Percentiles rank a stretch among this genome's conserved stretches.
Evolutionary conservation across 2,329 filamentous ascomycete species (phyloP).

Genomic region (Clarireedia hainanense): DNA sequence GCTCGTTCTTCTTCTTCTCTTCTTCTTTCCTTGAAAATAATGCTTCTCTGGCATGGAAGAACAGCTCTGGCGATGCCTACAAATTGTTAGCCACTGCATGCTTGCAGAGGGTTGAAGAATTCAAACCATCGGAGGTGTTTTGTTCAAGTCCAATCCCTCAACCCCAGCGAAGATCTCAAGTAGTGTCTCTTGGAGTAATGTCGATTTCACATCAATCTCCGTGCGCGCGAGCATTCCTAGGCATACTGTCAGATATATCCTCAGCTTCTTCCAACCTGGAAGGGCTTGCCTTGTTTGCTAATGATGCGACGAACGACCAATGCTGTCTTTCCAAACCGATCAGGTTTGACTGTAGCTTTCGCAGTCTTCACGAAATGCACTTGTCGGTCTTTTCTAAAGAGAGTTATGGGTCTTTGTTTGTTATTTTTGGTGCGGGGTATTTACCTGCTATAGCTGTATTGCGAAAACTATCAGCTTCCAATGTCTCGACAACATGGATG

Average conservation of each 20-base stretch:
- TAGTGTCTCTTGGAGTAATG: not conserved
- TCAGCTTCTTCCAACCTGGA: not conserved
- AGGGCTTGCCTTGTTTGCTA: not conserved
- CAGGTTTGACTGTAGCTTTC: not conserved
- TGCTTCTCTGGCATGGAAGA: not conserved
- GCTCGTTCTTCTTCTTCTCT: not conserved
- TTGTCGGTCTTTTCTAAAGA: conserved; percentile 1
- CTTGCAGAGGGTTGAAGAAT: not conserved
- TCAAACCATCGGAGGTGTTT: not conserved
- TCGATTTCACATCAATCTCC: conserved; percentile 3
- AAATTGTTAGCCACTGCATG: not conserved
- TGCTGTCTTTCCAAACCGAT: conserved; percentile 4
- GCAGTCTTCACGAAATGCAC: conserved; percentile 2
- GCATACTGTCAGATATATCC: not conserved
- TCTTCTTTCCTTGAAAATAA: not conserved
- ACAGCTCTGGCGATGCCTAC: not conserved
- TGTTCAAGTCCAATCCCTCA: not conserved
- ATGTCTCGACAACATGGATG: not conserved
- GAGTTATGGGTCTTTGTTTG: not conserved
- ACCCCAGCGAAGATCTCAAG: not conserved
- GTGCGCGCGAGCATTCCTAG: not conserved
- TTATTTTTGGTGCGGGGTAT: not conserved
- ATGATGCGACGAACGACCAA: conserved; percentile 4
- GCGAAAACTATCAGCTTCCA: not conserved
- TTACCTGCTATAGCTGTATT: conserved; percentile 5